Base-by-base conservation (phyloP, 2,329 filamentous ascomycete species). In the Lasiodiplodia citricola region DNA sequence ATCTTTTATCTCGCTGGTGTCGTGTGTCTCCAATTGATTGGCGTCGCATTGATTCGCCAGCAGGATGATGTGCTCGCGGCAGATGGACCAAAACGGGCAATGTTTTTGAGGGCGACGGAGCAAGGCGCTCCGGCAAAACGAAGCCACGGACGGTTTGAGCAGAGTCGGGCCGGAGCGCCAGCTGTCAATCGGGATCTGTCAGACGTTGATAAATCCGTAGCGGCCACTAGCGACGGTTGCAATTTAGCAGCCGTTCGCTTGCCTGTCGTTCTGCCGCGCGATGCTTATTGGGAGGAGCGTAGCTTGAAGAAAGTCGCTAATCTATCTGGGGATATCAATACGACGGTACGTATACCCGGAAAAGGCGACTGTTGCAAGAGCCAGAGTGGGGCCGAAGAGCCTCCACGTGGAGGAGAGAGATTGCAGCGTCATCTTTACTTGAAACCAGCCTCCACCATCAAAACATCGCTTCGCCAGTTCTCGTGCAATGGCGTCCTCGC, bases 401-500 rank as follows among this genome's bases (percentile, higher is more conserved):
- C 56, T 60, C 56, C 56, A 51, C 60, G 60, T 37, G 28, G 25
- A 6, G 21, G 21, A 37, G 38, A 35, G 38, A 62, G 18, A 63
- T 63, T 63, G 44, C 41, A 23, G 8, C 10, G 18, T 18, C 13
- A 21, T 38, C 28, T 64, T 13, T 23, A 52, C 28, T 38, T 51
- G 60, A 64, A 64, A 64, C 60, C n/a, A 16, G 47, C 41, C 23
- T 62, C 57, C 23, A 47, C 18, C 47, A 10, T n/a, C 60, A 21
- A 8, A 47, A 47, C 47, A 25, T 64, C 60, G 60, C 60, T 52
- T 64, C 60, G 41, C 5, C 28, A 16, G 13, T 7, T n/a, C 31
- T 47, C 23, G 28, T 51, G 28, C 16, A 31, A 11, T 35, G 16
- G 23, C 23, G 28, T 23, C 23, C 3, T 37, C 50, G 16, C 14